Evolutionary conservation across 1,139 yeast genomes (phyloP), one percentile per base, ranked within the genome.

Genomic region (Saccharomyces pastorianus): DNA sequence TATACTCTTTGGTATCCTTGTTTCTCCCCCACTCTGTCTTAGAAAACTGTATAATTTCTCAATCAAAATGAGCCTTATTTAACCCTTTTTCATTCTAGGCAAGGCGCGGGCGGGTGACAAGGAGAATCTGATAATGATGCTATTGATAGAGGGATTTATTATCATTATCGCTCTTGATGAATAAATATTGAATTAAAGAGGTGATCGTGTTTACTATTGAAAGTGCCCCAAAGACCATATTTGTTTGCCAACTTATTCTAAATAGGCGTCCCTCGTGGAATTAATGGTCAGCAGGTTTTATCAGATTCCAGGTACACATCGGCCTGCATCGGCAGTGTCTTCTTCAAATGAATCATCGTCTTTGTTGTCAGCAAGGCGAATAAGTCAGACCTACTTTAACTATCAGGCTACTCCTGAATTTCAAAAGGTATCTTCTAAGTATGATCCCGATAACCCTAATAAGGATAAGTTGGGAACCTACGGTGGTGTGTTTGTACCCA

Each of bases 401-500:
- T 66, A 68, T 54, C 58, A 63, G 34, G 65, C 68, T 1, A 64
- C 69, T 5, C 64, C 67, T 9, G 50, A 53, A 20, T 56, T 56
- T 13, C 59, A 61, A 46, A 67, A 62, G 50, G 51, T 57, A 3
- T 68, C 71, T 1, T 67, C 71, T 4, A 66, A 56, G 54, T 60
- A 63, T 57, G 73, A 69, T 54, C 64, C 66, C 6, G 62, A 61
- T 25, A 68, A 69, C 49, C 71, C 72, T 3, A 63, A 68, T 42
- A 65, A 64, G 49, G 59, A 65, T 48, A 88, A 88, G 62, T 69
- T 88, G 52, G 87, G 83, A 27, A 88, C 95, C 0, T 81, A 84
- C 58, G 82, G 81, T 56, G 96, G 96, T n/a, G 95, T 86, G 2
- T 84, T 88, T 64, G 75, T 85, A 4, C 93, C 95, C 20, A 85